Evolutionary conservation across 306 rosid species (phyloP), one percentile per base, ranked within the genome.

Genomic region (Pterocarpus macrocarpus): DNA sequence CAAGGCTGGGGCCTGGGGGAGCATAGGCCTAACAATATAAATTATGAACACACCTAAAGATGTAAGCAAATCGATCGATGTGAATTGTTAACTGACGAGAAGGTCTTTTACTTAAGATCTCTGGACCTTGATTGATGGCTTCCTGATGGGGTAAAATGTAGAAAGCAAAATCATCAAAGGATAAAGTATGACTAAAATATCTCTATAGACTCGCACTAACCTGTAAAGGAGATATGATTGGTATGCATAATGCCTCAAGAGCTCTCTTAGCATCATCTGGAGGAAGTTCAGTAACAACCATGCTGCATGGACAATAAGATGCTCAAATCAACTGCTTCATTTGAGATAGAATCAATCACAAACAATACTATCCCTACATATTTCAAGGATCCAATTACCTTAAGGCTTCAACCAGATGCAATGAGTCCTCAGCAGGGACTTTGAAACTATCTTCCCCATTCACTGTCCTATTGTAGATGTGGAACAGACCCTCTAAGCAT

Each of bases 401-500:
- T 50, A 96, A 87, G 57, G 99, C 99, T 85, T 96, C 99, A 77
- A 96, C 99, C 53, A 96, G 92, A 86, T 90, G 97, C 89, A 96
- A 73, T 0, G 99, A 96, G 81, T 96, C 99, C 67, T 96, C 98
- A 59, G 98, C 94, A 80, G 97, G 90, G 73, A 96, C 94, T 87
- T 96, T 96, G 81, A 89, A 86, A 85, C 89, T 92, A 74, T 91
- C 92, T 88, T 96, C 98, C 64, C 99, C 99, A 78, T 57, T 89
- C 80, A 94, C 91, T 55, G 97, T 92, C 88, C 78, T 77, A 78
- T 90, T 94, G 82, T 96, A 96, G 85, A 92, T 92, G 83, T 93
- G 95, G 83, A 96, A 93, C 79, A 96, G 90, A 72, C 97, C 98
- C 58, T 96, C 97, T 84, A 96, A 82, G 83, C 90, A 94, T 84